Evolutionary conservation across 2,329 filamentous ascomycete genomes (phyloP).

Genomic region (Aspergillus vadensis): DNA sequence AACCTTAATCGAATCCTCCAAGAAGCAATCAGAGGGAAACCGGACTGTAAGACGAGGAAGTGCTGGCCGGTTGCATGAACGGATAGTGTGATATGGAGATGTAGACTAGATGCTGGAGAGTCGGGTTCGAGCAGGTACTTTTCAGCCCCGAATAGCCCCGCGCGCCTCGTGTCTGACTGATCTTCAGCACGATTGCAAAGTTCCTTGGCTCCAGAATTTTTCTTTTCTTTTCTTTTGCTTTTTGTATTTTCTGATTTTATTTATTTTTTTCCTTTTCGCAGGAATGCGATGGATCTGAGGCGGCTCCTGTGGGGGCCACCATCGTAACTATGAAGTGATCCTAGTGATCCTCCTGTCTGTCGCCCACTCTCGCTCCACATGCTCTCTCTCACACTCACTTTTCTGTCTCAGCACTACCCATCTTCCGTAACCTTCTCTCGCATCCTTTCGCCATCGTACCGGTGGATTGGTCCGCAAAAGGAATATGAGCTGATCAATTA

Average conservation of each 20-base stretch:
- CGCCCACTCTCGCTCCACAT: constrained; percentile 21
- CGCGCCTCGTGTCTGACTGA: constrained; percentile 10
- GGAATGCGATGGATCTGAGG: constrained; percentile 11
- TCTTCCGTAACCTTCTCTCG: not conserved
- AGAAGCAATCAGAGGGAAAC: not conserved
- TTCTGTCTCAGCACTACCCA: not conserved
- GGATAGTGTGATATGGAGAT: not conserved
- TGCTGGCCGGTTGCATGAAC: not conserved
- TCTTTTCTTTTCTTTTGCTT: constrained; percentile 6
- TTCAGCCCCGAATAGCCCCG: constrained; percentile 7
- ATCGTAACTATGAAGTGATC: not conserved
- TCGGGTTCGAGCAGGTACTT: not conserved
- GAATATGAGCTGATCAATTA: constrained; percentile 6
- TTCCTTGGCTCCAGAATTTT: not conserved
- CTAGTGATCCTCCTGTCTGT: not conserved
- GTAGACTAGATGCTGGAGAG: not conserved
- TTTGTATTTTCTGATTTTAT: constrained; percentile 6
- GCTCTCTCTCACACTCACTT: not conserved
- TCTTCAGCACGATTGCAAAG: constrained; percentile 2
- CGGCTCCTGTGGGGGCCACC: constrained; percentile 13
- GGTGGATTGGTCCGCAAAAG: constrained; percentile 6
- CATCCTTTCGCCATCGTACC: constrained; percentile 1
- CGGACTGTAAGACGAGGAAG: not conserved
- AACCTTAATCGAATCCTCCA: constrained; percentile 6
- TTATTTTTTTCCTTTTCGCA: constrained; percentile 11